phyloP scores from a whole-genome alignment of 768 basidiomycete species.

The Nidularia sp. region DNA sequence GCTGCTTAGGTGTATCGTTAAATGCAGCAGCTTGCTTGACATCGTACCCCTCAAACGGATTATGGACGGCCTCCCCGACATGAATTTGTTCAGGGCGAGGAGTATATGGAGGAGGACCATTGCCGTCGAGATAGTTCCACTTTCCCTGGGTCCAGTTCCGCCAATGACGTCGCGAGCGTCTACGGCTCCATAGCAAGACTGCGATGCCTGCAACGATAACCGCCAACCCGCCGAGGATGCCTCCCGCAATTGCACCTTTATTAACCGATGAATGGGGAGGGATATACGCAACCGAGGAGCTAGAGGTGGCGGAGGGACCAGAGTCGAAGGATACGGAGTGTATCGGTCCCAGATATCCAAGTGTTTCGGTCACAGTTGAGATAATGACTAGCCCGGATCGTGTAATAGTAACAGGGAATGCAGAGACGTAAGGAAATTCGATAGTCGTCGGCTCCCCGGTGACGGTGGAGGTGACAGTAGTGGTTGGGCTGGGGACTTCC shows the following conservation, averaged over 20 bases:
- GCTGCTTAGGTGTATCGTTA: background rate
- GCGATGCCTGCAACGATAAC: conserved; percentile 12
- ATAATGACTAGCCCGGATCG: conserved; percentile 5
- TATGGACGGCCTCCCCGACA: background rate
- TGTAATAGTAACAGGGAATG: conserved; percentile 2
- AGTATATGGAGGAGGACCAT: background rate
- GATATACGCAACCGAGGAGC: background rate
- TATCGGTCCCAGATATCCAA: conserved; percentile 4
- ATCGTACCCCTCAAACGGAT: background rate
- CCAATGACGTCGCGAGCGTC: conserved; percentile 10
- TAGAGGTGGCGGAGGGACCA: background rate
- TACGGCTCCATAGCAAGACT: conserved; percentile 15
- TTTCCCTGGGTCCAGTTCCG: conserved; percentile 1
- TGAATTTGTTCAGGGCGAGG: background rate
- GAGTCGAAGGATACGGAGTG: conserved; percentile 1
- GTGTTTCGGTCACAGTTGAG: conserved; percentile 4
- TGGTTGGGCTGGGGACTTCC: background rate
- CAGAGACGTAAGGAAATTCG: conserved; percentile 2
- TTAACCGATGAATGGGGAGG: conserved; percentile 3
- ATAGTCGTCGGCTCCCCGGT: background rate
- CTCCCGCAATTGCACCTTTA: conserved; percentile 22
- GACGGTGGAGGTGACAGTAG: background rate
- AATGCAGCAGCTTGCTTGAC: background rate
- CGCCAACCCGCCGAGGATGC: conserved; percentile 18
- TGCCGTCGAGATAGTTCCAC: conserved; percentile 2